These are phyloP conservation scores for Naganishia liquefaciens DNA, from an alignment of 1,284 basidiomycete species.

Conservation along the genomic window DNA sequence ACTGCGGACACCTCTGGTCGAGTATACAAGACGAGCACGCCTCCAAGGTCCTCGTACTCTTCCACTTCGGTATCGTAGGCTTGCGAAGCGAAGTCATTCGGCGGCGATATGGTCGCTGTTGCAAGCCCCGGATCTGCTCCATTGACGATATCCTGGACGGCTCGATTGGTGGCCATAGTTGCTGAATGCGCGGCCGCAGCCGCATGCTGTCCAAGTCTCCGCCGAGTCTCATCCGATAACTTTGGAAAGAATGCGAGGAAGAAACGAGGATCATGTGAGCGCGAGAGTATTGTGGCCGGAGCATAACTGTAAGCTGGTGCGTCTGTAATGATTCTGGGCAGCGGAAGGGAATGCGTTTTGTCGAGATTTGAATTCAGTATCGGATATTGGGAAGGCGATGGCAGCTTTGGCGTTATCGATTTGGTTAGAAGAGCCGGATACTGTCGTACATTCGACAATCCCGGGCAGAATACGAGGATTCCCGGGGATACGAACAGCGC, in stretches of 20 bases:
- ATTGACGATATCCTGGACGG: conserved; percentile 22
- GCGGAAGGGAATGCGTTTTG: conserved; percentile 18
- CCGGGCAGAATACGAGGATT: conserved; percentile 23
- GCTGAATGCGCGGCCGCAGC: background rate
- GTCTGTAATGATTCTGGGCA: conserved; percentile 10
- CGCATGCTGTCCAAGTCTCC: conserved; percentile 14
- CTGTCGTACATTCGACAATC: conserved; percentile 22
- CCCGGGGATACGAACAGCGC: conserved; percentile 14
- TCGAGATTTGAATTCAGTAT: conserved; percentile 6
- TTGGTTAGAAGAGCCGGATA: conserved; percentile 15
- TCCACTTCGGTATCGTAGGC: conserved; percentile 24
- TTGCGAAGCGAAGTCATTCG: conserved; percentile 8
- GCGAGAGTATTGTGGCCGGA: conserved; percentile 26
- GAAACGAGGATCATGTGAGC: conserved; percentile 27
- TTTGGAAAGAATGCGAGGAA: conserved; percentile 28
- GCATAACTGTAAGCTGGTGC: conserved; percentile 26
- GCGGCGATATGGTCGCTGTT: conserved; percentile 2
- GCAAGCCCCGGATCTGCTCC: conserved; percentile 13
- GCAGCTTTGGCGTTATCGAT: conserved; percentile 14
- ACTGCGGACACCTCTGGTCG: conserved; percentile 11
- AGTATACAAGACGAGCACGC: conserved; percentile 25
- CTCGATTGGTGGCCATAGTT: conserved; percentile 5
- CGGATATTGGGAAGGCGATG: conserved; percentile 9
- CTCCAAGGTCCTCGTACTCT: conserved; percentile 25
- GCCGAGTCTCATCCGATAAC: conserved; percentile 13